Conservation (phyloP, 2,329 filamentous ascomycete genomes). For the Penicillium brasilianum region DNA sequence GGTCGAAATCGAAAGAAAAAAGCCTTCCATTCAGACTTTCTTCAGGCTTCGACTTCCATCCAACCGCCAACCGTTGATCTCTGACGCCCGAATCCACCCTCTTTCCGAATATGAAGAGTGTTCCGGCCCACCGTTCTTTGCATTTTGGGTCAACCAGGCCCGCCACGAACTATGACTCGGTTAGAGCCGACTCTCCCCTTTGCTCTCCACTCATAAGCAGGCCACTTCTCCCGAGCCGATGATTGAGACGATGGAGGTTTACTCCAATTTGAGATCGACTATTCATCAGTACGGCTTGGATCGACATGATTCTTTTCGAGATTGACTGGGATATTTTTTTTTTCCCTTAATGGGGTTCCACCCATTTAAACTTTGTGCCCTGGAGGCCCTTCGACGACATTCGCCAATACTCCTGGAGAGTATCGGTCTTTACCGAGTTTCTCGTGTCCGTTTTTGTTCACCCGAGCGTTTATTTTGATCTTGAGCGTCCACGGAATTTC, state of each 20-base stretch:
- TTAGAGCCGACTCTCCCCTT: slow-evolving; percentile 16
- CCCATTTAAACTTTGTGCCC: slow-evolving; percentile 23
- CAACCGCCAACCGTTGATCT: not conserved
- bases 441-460: slow-evolving; percentile 9
- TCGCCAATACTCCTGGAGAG: slow-evolving; percentile 20
- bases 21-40: not conserved
- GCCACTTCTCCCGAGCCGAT: slow-evolving; percentile 18
- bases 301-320: slow-evolving; percentile 20
- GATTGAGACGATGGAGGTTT: slow-evolving; percentile 13
- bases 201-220: slow-evolving; percentile 12
- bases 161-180: slow-evolving; percentile 25
- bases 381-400: slow-evolving; percentile 11
- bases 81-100: slow-evolving; percentile 9
- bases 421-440: slow-evolving; percentile 11
- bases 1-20: not conserved
- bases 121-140: slow-evolving; percentile 10
- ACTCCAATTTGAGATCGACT: slow-evolving; percentile 14
- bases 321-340: slow-evolving; percentile 1
- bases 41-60: too few relatives aligned
- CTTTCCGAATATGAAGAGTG: slow-evolving; percentile 2
- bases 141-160: slow-evolving; percentile 5
- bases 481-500: not conserved
- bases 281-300: slow-evolving; percentile 22
- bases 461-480: slow-evolving; percentile 13
- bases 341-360: slow-evolving; percentile 9